Evolutionary conservation across 352 stramenopile species (phyloP).

Genomic region (Globisporangium irregulare): DNA sequence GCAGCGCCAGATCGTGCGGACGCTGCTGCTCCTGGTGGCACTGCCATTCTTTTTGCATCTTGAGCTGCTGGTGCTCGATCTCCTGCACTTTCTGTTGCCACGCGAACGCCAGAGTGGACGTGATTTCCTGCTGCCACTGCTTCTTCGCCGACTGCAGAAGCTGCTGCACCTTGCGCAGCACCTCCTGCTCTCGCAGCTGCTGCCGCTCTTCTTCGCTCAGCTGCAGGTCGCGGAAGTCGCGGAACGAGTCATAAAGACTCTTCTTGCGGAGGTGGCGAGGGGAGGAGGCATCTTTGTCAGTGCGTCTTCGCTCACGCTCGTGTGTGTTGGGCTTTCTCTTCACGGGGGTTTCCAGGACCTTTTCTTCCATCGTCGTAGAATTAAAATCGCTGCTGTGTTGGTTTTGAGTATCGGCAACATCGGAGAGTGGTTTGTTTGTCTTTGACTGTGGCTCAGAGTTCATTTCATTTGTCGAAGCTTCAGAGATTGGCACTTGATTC

Average conservation of each 20-base stretch:
- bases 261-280: slow-evolving; percentile 14
- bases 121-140: slow-evolving; percentile 14
- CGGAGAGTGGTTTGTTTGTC: neutral
- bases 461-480: neutral
- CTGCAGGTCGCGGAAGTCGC: slow-evolving; percentile 48
- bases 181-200: slow-evolving; percentile 27
- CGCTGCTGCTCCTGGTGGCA: slow-evolving; percentile 23
- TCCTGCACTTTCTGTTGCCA: slow-evolving; percentile 11
- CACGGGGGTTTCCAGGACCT: neutral
- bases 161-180: slow-evolving; percentile 42
- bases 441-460: neutral
- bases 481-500: neutral
- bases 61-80: slow-evolving; percentile 15
- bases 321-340: neutral
- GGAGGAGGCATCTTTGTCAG: neutral
- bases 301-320: neutral
- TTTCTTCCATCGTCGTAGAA: neutral
- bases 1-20: neutral
- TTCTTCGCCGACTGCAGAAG: slow-evolving; percentile 28
- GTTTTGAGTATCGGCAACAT: neutral
- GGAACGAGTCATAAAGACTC: slow-evolving; percentile 45
- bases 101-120: neutral
- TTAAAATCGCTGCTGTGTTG: neutral
- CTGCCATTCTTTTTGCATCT: slow-evolving; percentile 18
- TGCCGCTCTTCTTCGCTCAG: slow-evolving; percentile 31